Evolutionary conservation across 2,329 filamentous ascomycete species (phyloP).

Genomic region (Dactylellina haptotyla): DNA sequence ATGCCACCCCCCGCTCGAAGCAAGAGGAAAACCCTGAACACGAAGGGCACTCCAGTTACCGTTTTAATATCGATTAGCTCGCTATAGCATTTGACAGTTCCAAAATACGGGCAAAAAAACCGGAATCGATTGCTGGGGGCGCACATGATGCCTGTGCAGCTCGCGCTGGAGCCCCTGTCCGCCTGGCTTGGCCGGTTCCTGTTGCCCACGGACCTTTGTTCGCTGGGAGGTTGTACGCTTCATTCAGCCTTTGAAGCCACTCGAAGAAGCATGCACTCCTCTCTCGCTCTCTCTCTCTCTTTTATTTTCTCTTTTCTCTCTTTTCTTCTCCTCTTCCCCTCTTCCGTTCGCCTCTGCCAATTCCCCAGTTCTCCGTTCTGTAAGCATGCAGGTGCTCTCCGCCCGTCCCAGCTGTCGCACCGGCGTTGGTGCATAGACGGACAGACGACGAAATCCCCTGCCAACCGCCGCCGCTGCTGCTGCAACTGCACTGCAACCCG

Average conservation of each 20-base stretch:
- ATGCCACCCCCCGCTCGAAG: not conserved
- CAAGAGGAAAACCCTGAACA: too few species aligned
- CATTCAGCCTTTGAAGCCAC: too few species aligned
- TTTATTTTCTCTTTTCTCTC: not conserved
- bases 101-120: not conserved
- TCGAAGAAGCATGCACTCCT: not conserved
- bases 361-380: not conserved
- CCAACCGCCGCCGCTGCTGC: too few species aligned
- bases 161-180: not conserved
- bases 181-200: not conserved
- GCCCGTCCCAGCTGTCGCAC: conserved; percentile 10
- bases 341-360: not conserved
- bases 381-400: not conserved
- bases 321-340: not conserved
- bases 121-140: not conserved
- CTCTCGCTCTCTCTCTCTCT: not conserved
- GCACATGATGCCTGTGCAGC: not conserved
- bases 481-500: too few species aligned
- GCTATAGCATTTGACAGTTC: too few species aligned
- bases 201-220: not conserved
- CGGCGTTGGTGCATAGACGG: not conserved
- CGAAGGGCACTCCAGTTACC: too few species aligned
- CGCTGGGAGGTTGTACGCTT: too few species aligned
- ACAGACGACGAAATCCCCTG: not conserved
- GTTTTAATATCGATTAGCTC: too few species aligned